Base-by-base conservation (phyloP, 2,329 filamentous ascomycete genomes). In the Colletotrichum sp. region DNA sequence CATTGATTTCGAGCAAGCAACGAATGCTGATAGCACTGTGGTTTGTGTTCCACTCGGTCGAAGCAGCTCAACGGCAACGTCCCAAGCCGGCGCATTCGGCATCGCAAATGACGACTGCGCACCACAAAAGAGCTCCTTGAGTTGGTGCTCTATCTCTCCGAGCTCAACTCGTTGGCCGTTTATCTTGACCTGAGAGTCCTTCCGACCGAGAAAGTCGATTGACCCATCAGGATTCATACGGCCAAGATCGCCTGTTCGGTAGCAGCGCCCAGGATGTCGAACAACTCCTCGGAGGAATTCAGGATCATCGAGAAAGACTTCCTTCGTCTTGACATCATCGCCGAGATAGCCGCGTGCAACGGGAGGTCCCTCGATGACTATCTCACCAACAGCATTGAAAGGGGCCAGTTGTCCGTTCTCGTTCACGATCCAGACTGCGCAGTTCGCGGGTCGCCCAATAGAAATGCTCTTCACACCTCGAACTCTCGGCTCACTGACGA, bases 331-430 rank as follows among this genome's bases (percentile, higher is more conserved):
- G 7, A 32, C n/a, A 36, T 72, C 5, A 12, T 69, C 73, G 3
- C 44, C 63, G 1, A 76, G 39, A 9, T 78, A 78, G 39, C 81
- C 81, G 4, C 72, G 69, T 0, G 77, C 78, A 5, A 84, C 65
- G 3, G 80, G 72, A 3, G 79, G 78, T 1, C 82, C 81, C 57
- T 83, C 80, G 4, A 84, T 34, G 0, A 82, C 65, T 1, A 84
- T 71, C 34, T 84, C 82, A 2, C 82, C 82, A 6, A 80, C 52
- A 0, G 57, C 49, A 1, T 81, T 80, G 24, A 80, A 64, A 0
- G 82, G 78, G 0, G 77, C 77, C 0, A 83, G 75, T 21, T 82
- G 71, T 6, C 34, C 68, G 18, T 75, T 49, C 1, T 78, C 63
- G 0, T 79, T 68, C 2, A 83, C 79, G 9, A 83, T 74, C 82